Base-by-base conservation (phyloP, 1,284 basidiomycete species). In the Ceratobasidium sp. region DNA sequence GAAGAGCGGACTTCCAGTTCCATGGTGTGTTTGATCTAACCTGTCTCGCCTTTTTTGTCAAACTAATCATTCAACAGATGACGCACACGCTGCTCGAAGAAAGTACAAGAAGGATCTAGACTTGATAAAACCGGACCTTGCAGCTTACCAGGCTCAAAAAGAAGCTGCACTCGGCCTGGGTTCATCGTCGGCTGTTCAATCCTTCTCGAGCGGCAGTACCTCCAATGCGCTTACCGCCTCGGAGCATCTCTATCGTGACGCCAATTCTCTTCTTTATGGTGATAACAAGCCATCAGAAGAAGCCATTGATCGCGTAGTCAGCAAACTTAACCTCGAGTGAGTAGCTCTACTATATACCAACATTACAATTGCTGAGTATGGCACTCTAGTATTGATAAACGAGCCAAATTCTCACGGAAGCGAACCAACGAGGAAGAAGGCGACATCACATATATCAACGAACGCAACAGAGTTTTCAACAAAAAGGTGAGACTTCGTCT, bases 391-490 rank as follows among this genome's bases (percentile, higher is more conserved):
- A 87, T 94, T 75, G 92, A 94, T 82, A 92, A 93, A 83, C 90
- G 92, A 79, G 85, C 88, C 79, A 96, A 93, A 79, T 91, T 94
- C 82, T 93, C 92, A 43, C 85, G 96, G 76, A 93, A 94, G 81
- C 87, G 95, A 73, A 84, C 85, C 79, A 96, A 97, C 82, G 95
- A 98, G 78, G 91, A 92, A 65, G 92, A 97, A 75, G 95, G 92
- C 71, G 95, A 98, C 76, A 93, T 99, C 81, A 98, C 95, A 14
- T 99, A 99, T 80, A 99, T 99, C 88, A 99, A 99, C 85, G 94
- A 98, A 80, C 90, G 92, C 80, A 99, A 99, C 84, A 91, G 94
- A 78, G 94, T 97, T 67, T 99, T 98, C 87, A 99, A 98, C 89
- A 96, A 96, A 84, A 99, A 98, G 90, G 92, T 91, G 36, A n/a